Evolutionary conservation across 371 early-diverging fungal species (phyloP).

Genomic region (Capniomyces stellatus): DNA sequence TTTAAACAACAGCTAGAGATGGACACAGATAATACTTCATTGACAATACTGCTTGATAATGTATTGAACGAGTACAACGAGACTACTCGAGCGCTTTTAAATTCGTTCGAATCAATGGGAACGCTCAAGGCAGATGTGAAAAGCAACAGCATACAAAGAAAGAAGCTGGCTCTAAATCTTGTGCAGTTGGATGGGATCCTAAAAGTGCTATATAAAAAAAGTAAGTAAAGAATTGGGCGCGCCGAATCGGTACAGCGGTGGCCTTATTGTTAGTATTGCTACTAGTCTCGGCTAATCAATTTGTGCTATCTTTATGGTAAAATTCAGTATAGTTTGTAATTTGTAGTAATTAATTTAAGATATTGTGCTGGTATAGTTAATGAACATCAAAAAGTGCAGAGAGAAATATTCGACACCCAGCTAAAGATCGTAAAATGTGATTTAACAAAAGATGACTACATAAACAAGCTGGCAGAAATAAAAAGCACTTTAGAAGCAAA

Average conservation of each 20-base stretch:
- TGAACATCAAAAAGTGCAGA: slow-evolving; percentile 16
- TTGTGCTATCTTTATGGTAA: not conserved
- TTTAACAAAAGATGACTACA: slow-evolving; percentile 13
- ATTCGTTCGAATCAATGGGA: slow-evolving; percentile 13
- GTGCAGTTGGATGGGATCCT: slow-evolving; percentile 11
- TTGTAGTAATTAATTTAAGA: not conserved
- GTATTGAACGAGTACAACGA: slow-evolving; percentile 15
- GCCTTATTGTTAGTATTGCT: no score
- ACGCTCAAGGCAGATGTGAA: slow-evolving; percentile 7
- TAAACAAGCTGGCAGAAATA: slow-evolving; percentile 13
- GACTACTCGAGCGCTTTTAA: slow-evolving; percentile 11
- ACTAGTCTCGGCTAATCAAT: not conserved
- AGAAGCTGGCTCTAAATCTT: slow-evolving; percentile 2
- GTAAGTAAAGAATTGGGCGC: not conserved
- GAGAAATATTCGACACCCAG: slow-evolving; percentile 14
- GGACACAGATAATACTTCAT: slow-evolving; percentile 5
- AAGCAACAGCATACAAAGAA: slow-evolving; percentile 3
- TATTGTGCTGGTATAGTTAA: not conserved
- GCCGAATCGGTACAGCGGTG: no score
- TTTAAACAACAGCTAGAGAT: not conserved
- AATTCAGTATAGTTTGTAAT: not conserved
- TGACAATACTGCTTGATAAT: slow-evolving; percentile 14
- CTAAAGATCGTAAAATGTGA: slow-evolving; percentile 11
- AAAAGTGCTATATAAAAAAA: slow-evolving; percentile 8
- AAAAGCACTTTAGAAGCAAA: slow-evolving; percentile 10